A percentile compares a stretch with the other conserved stretches of the same genome.
Conservation (phyloP, 2,329 filamentous ascomycete genomes). For the Pseudocercospora fijiensis region DNA sequence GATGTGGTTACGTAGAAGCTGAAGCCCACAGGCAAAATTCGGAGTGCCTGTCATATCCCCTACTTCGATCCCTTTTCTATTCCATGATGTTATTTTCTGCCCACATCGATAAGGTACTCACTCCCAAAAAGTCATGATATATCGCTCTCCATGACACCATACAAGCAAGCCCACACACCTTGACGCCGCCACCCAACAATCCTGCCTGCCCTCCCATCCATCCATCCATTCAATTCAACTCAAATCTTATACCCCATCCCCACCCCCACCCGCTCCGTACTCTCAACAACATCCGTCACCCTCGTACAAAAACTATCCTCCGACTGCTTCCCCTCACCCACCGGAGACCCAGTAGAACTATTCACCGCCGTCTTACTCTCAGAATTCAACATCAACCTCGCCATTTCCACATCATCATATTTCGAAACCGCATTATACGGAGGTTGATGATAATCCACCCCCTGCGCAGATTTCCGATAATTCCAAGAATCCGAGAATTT, state of each 20-base stretch:
- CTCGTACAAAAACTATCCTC: neutral
- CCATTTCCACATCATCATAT: neutral
- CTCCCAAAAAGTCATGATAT: neutral
- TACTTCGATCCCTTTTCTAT: neutral
- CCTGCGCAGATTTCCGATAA: neutral
- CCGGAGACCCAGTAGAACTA: neutral
- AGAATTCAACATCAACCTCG: neutral
- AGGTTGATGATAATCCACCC: neutral
- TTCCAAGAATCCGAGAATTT: constrained; percentile 17
- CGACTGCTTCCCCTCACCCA: neutral
- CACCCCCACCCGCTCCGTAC: neutral
- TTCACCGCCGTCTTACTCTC: neutral
- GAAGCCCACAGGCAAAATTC: neutral
- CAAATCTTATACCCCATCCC: neutral
- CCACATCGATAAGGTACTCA: neutral
- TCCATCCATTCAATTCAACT: too few species aligned
- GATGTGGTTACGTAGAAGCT: neutral
- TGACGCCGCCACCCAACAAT: too few species aligned
- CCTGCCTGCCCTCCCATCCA: too few species aligned
- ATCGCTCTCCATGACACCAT: neutral
- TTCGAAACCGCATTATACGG: neutral
- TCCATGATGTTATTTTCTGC: neutral
- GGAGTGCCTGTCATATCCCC: neutral
- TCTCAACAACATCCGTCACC: too few species aligned
- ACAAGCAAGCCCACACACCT: too few species aligned